Base-by-base conservation (phyloP, 805 yeast genomes). In the Komagataella phaffii region DNA sequence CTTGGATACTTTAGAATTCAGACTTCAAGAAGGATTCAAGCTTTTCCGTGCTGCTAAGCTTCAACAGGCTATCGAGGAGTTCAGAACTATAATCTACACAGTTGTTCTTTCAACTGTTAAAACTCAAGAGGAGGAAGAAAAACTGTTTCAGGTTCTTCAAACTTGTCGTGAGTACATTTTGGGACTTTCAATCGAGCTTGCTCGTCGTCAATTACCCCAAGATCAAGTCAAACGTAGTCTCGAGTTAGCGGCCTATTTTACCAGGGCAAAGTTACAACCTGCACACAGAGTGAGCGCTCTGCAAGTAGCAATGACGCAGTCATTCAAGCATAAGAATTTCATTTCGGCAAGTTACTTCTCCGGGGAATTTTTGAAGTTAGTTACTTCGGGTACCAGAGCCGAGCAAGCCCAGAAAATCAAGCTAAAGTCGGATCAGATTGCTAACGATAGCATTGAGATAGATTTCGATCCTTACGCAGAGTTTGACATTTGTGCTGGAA, bases 181-280 rank as follows among this genome's bases (percentile, higher is more conserved):
- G 50, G 99, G 98, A 24, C 76, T 91, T 57, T 85, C 95, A 19
- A 88, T 93, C 56, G 99, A 93, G 68, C 75, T 91, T 56, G 78
- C 77, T 52, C 90, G 99, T 69, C 88, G 98, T 69, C 64, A 85
- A 8, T 69, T 95, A 53, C 87, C 85, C 36, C 74, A 82, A 8
- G 76, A 76, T 30, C 82, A 83, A 54, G 73, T 85, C 52, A 85
- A 88, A 67, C 85, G 98, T 56, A 90, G 88, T 66, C 75, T 93
- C 62, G 98, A 93, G 67, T 73, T 93, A 58, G 98, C 99, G 5
- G 95, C 98, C 1, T 91, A 91, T 69, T 95, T 93, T 73, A 88
- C 99, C 12, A 82, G 79, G 63, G 83, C 90, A 24, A 79, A 85
- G 57, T 76, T 93, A 59, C 88, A 85, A 56, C 82, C 86, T 43